Evolutionary conservation across 768 basidiomycete species (phyloP), one percentile per base, ranked within the genome.

Genomic region (Calocybe cyanea): DNA sequence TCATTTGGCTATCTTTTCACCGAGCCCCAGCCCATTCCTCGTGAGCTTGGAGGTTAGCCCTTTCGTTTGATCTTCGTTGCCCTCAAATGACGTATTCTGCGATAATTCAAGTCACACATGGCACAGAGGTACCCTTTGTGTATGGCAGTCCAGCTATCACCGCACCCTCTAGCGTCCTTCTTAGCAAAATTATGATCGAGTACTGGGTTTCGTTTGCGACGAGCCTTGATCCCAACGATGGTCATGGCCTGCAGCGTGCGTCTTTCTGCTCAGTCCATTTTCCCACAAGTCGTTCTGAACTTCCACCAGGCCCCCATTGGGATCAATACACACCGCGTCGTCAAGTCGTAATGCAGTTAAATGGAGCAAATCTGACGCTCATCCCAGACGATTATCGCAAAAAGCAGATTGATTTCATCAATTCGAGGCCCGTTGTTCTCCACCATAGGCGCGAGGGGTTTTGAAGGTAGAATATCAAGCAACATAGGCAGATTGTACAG

Each of bases 151-250:
- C 55, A 10, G 36, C 24, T 8, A 54, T 44, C 40, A 5, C 46
- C 25, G 43, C 55, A 36, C 8, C 56, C 1, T 53, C 60, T 6
- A 57, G 57, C 3, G 46, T 38, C 15, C 35, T 41, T 0, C 55
- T 73, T 1, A 71, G 71, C 35, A 53, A 40, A 3, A 9, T 51
- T 13, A 72, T 73, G 71, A 63, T 63, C 14, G 69, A 74, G 23
- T 73, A 72, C 36, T 74, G 72, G 73, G 54, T 75, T 15, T 74
- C 73, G 0, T 75, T 75, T 43, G 69, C 69, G 1, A 69, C 65
- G 1, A 69, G 66, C 19, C 55, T 74, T 19, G 62, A 67, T 23
- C 72, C 73, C n/a, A 73, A 73, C 41, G 72, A 75, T 40, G 67
- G 69, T 3, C 60, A 53, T 13, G 73, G 72, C 11, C 39, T 55